Percentiles rank a stretch among this genome's conserved stretches.
Evolutionary conservation across 257 asterid genomes (phyloP).

Genomic region (Euphrasia confusa): DNA sequence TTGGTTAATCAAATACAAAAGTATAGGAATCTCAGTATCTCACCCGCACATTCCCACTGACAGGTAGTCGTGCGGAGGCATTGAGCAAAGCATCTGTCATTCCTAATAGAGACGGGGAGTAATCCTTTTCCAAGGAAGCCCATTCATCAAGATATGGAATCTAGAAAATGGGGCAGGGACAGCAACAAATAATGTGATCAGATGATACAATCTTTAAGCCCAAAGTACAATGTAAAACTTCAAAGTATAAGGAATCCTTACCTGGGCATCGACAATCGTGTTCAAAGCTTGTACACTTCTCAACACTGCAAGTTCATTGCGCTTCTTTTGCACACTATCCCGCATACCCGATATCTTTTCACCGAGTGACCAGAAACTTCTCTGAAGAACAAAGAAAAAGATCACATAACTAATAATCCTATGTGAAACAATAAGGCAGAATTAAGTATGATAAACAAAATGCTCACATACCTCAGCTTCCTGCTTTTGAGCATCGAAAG

Average conservation of each 20-base stretch:
- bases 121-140: slow-evolving; percentile 49
- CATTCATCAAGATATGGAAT: slow-evolving; percentile 62
- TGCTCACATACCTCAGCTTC: slow-evolving; percentile 49
- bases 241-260: slow-evolving; percentile 23
- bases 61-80: slow-evolving; percentile 61
- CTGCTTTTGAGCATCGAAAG: slow-evolving; percentile 35
- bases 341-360: slow-evolving; percentile 39
- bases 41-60: slow-evolving; percentile 51
- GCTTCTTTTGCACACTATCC: slow-evolving; percentile 32
- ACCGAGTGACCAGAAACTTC: slow-evolving; percentile 38
- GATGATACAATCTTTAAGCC: background rate
- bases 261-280: slow-evolving; percentile 45
- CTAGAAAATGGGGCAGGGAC: slow-evolving; percentile 23
- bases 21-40: slow-evolving; percentile 25
- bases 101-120: slow-evolving; percentile 42
- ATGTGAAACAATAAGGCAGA: background rate
- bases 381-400: slow-evolving; percentile 24
- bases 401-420: background rate
- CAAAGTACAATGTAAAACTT: background rate
- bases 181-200: background rate
- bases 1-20: background rate
- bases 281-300: slow-evolving; percentile 32
- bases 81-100: slow-evolving; percentile 42
- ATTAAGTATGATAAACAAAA: background rate
- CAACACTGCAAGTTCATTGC: slow-evolving; percentile 35